Base-by-base conservation (phyloP, 139 green algal genomes). In the Chlamydomonas asymmetrica region DNA sequence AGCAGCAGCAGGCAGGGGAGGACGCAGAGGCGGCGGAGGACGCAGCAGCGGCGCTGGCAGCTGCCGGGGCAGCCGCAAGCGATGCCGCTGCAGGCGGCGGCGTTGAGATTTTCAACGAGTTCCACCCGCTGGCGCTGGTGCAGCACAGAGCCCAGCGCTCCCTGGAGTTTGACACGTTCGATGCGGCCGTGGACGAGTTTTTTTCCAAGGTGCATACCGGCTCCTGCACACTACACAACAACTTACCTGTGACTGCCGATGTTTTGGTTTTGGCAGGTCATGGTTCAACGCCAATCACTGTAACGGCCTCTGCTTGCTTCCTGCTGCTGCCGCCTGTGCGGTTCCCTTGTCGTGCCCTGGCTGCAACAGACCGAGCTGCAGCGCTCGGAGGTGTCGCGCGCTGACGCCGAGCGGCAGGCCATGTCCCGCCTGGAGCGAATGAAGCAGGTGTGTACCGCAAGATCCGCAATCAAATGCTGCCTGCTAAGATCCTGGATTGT, bases 151-250 rank as follows among this genome's bases (percentile, higher is more conserved):
- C 48, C 34, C 57, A 50, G 38, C 65, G 80, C 1, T 38, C 60
- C 37, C 50, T 89, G 54, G 63, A 83, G 56, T 97, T 97, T 69
- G 63, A 75, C 13, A 92, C 83, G 32, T 98, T 98, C 81, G 93
- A 99, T 68, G 88, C 70, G 1, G 95, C 94, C 7, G 31, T 98
- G 66, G 91, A 95, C 49, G 93, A 97, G 65, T 99, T 96, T 73
- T 98, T 90, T 78, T 84, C 81, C 50, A 96, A 95, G 88, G 89
- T 92, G 50, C 13, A 59, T 9, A 25, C 37, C 5, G 63, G 48
- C 16, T n/a, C n/a, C n/a, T n/a, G n/a, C n/a, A n/a, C n/a, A n/a
- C n/a, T n/a, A n/a, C n/a, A n/a, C n/a, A n/a, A n/a, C n/a, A n/a
- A 20, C 16, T 56, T 20, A 56, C 20, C 16, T 16, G 48, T 56